Evolutionary conservation across 1,284 basidiomycete species (phyloP).

Genomic region (Phylloporus sp.): DNA sequence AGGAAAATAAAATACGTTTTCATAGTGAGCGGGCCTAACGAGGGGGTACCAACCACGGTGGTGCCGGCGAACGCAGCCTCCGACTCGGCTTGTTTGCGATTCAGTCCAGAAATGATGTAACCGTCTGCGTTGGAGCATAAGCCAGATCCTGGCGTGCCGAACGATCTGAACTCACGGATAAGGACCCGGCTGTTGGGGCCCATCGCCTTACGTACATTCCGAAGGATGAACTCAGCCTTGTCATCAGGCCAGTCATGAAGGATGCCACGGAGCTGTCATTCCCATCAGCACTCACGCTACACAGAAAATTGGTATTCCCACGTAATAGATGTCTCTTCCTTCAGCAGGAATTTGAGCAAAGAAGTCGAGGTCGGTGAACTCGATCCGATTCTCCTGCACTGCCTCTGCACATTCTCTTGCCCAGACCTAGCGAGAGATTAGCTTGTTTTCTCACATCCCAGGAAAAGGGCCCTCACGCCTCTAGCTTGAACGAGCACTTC

Average conservation of each 20-base stretch:
- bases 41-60: constrained; percentile 17
- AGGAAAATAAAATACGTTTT: no score
- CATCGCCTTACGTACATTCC: constrained; percentile 32
- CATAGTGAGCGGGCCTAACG: no score
- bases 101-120: constrained; percentile 21
- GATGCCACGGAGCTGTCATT: constrained; percentile 9
- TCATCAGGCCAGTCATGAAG: constrained; percentile 38
- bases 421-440: constrained; percentile 28
- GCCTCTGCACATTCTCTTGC: constrained; percentile 27
- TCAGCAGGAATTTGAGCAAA: constrained; percentile 32
- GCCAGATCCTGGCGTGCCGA: not conserved
- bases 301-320: constrained; percentile 15
- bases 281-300: not conserved
- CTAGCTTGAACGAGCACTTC: constrained; percentile 28
- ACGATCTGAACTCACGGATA: constrained; percentile 25
- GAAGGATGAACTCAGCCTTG: constrained; percentile 28
- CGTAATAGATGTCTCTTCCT: constrained; percentile 38
- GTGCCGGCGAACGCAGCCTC: constrained; percentile 19
- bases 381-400: constrained; percentile 27
- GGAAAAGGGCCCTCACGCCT: constrained; percentile 16
- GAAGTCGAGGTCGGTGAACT: constrained; percentile 36
- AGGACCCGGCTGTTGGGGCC: constrained; percentile 35
- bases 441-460: no score
- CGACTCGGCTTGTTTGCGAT: constrained; percentile 17
- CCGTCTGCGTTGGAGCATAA: constrained; percentile 24